Conservation (phyloP, 2,329 filamentous ascomycete species). For the Fusarium nelsonii region DNA sequence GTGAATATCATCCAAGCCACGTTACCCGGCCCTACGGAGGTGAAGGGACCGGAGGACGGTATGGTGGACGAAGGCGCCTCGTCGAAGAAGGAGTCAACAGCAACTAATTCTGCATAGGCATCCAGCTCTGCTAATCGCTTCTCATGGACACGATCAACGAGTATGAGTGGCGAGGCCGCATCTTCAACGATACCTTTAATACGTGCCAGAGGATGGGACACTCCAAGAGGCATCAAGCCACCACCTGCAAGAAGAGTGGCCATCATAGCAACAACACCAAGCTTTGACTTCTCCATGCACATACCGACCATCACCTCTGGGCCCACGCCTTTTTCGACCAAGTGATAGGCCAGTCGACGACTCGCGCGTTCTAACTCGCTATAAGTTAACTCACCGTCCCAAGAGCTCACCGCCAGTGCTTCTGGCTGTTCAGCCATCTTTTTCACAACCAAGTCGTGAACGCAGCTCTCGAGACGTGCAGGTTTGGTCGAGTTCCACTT, state of each 20-base stretch:
- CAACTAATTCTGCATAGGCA: not conserved
- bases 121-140: not conserved
- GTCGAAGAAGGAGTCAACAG: conserved; percentile 4
- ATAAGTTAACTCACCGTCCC: conserved; percentile 4
- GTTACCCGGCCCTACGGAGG: conserved; percentile 1
- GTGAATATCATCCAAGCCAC: conserved; percentile 10
- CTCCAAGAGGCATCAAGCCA: conserved; percentile 1
- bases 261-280: conserved; percentile 4
- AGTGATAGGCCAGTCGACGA: conserved; percentile 8
- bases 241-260: conserved; percentile 12
- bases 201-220: not conserved
- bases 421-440: conserved; percentile 12
- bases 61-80: not conserved
- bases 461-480: conserved; percentile 4
- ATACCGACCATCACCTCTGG: conserved; percentile 10
- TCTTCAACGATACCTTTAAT: conserved; percentile 2
- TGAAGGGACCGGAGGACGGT: not conserved
- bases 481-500: conserved; percentile 6
- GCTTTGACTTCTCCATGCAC: conserved; percentile 12
- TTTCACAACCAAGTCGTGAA: conserved; percentile 2
- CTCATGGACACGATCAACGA: conserved; percentile 1
- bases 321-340: conserved; percentile 1
- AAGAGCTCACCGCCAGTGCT: conserved; percentile 9
- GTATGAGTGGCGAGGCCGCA: not conserved
- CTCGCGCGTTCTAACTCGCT: conserved; percentile 6